phyloP scores from a whole-genome alignment of 106 monocot species.

The Narthecium ossifragum region DNA sequence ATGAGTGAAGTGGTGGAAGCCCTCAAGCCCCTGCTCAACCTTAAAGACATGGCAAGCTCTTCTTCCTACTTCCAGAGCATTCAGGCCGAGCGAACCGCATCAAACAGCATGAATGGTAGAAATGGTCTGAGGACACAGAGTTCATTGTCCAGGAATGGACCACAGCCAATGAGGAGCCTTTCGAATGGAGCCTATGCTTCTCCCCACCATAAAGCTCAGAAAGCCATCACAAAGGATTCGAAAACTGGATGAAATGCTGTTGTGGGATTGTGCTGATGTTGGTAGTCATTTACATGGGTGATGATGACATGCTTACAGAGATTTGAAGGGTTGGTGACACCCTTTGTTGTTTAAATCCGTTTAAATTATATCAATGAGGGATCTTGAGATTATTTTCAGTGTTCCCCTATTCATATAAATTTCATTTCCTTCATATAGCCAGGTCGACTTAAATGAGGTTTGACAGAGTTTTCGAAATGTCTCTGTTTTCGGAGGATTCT shows the following conservation, averaged over 20 bases:
- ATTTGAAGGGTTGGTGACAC: neutral
- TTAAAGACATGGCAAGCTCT: slow-evolving; percentile 82
- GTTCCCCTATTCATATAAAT: neutral
- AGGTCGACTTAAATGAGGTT: slow-evolving; percentile 1
- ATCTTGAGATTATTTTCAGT: neutral
- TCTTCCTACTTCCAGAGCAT: slow-evolving; percentile 63
- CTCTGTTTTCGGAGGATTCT: too few relatives aligned
- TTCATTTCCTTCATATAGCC: neutral
- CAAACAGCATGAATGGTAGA: slow-evolving; percentile 16
- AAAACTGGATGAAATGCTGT: neutral
- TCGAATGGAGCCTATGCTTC: slow-evolving; percentile 38
- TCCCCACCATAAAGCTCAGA: slow-evolving; percentile 24
- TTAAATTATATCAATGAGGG: neutral
- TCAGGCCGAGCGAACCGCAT: slow-evolving; percentile 42
- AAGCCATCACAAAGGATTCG: slow-evolving; percentile 9
- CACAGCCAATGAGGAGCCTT: slow-evolving; percentile 32
- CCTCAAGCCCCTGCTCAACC: slow-evolving; percentile 57
- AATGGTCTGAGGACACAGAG: slow-evolving; percentile 28
- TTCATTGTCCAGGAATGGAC: slow-evolving; percentile 40
- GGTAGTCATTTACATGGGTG: too few relatives aligned
- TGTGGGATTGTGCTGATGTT: too few relatives aligned
- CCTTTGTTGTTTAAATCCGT: neutral
- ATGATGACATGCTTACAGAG: neutral
- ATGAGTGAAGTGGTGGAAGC: slow-evolving; percentile 86
- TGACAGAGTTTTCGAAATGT: neutral